Percentiles rank a stretch among this genome's conserved stretches.
Conservation (phyloP, 140 eudicot genomes). For the Ambrosia hybrid region DNA sequence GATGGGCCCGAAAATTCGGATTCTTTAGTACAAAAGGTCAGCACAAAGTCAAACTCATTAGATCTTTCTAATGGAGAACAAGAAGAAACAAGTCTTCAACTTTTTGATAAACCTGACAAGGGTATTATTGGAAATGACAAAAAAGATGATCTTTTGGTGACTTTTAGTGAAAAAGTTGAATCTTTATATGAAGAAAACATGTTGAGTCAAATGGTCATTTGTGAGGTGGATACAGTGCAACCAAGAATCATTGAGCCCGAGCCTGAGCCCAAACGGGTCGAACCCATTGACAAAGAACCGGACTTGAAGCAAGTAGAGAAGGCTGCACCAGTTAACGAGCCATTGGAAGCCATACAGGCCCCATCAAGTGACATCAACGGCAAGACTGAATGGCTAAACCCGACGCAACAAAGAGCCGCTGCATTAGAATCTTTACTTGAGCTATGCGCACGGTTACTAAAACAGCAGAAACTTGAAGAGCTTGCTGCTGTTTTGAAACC, state of each 20-base stretch:
- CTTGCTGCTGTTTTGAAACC: slow-evolving; percentile 86
- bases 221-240: slow-evolving; percentile 38
- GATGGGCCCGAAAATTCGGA: slow-evolving; percentile 54
- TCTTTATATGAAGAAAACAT: slow-evolving; percentile 41
- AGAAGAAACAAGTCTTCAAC: slow-evolving; percentile 41
- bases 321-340: slow-evolving; percentile 31
- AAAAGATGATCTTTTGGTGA: slow-evolving; percentile 27
- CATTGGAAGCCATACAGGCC: slow-evolving; percentile 17
- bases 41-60: slow-evolving; percentile 41
- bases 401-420: slow-evolving; percentile 73
- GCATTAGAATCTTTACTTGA: slow-evolving; percentile 90
- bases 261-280: slow-evolving; percentile 31
- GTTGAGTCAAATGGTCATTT: slow-evolving; percentile 21
- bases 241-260: slow-evolving; percentile 30
- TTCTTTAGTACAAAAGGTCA: slow-evolving; percentile 47
- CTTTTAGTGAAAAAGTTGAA: slow-evolving; percentile 27
- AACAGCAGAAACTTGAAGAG: slow-evolving; percentile 82
- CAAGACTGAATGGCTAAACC: slow-evolving; percentile 49
- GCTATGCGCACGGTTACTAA: slow-evolving; percentile 78
- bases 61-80: slow-evolving; percentile 49
- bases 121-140: slow-evolving; percentile 36
- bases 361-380: slow-evolving; percentile 32
- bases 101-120: slow-evolving; percentile 31
- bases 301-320: slow-evolving; percentile 32
- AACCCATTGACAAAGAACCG: slow-evolving; percentile 26